phyloP scores from a whole-genome alignment of 768 basidiomycete species.

The Clathrus columnatus region DNA sequence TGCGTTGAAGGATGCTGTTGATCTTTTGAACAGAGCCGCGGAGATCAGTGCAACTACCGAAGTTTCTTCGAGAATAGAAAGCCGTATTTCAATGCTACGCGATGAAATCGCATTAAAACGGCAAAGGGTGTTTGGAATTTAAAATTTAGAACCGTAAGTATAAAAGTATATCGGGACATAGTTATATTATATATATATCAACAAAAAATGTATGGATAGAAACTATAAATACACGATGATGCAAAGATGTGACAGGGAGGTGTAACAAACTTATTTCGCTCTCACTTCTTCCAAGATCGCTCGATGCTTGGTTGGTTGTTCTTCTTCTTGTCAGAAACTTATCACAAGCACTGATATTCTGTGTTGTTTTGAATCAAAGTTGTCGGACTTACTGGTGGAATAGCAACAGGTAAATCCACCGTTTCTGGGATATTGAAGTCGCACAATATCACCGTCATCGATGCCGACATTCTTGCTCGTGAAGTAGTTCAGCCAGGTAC shows the following conservation, averaged over 20 bases:
- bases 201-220: neutral
- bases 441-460: constrained; percentile 73
- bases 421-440: constrained; percentile 67
- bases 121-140: constrained; percentile 27
- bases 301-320: neutral
- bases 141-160: neutral
- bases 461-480: constrained; percentile 86
- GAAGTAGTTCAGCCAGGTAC: constrained; percentile 81
- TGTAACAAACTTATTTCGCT: too few species aligned
- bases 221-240: neutral
- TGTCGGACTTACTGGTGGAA: constrained; percentile 91
- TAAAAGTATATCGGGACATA: neutral
- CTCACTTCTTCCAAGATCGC: neutral
- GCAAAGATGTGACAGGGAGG: too few species aligned
- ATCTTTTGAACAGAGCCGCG: constrained; percentile 45
- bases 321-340: neutral
- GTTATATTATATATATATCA: neutral
- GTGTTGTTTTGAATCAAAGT: constrained; percentile 40
- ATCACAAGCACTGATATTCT: too few species aligned
- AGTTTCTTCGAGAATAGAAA: constrained; percentile 59
- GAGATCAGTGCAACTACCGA: constrained; percentile 40
- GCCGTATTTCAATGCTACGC: constrained; percentile 55
- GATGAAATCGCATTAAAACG: constrained; percentile 63
- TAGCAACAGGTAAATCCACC: constrained; percentile 94
- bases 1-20: constrained; percentile 39